phyloP scores from a whole-genome alignment of 208 protist species.

The Phytomonas francai region DNA sequence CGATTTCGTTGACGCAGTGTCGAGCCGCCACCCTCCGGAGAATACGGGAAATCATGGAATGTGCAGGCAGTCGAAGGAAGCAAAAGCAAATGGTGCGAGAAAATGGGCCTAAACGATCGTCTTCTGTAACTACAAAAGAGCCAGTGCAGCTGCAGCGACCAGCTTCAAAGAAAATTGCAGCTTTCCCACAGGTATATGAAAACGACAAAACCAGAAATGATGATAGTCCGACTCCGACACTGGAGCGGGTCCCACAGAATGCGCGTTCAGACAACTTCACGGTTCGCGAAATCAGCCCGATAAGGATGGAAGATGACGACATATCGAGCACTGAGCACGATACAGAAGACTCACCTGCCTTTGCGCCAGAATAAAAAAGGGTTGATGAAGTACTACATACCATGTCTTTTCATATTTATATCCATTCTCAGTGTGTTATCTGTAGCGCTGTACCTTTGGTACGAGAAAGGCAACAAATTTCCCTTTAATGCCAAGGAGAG shows the following conservation, averaged over 20 bases:
- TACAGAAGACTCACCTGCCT: neutral
- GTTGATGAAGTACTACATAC: neutral
- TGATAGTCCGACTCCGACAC: slow-evolving; percentile 9
- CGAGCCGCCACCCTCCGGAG: neutral
- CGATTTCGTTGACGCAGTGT: neutral
- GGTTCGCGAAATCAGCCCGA: slow-evolving; percentile 57
- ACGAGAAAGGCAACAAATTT: neutral
- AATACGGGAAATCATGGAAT: neutral
- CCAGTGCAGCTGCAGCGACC: neutral
- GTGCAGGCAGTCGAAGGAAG: neutral
- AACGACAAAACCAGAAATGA: neutral
- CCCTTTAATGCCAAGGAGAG: neutral
- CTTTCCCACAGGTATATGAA: neutral
- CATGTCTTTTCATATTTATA: neutral
- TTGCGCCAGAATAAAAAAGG: slow-evolving; percentile 4
- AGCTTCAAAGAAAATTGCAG: neutral
- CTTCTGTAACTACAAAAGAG: neutral
- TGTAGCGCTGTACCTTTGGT: neutral
- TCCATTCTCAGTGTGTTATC: neutral
- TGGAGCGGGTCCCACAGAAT: slow-evolving; percentile 85
- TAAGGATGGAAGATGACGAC: slow-evolving; percentile 44
- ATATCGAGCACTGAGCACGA: slow-evolving; percentile 21
- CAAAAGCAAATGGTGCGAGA: neutral
- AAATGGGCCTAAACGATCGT: neutral
- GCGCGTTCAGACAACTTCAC: slow-evolving; percentile 26